Evolutionary conservation across 1,284 basidiomycete genomes (phyloP).

Genomic region (Phellopilus nigrolimitatus): DNA sequence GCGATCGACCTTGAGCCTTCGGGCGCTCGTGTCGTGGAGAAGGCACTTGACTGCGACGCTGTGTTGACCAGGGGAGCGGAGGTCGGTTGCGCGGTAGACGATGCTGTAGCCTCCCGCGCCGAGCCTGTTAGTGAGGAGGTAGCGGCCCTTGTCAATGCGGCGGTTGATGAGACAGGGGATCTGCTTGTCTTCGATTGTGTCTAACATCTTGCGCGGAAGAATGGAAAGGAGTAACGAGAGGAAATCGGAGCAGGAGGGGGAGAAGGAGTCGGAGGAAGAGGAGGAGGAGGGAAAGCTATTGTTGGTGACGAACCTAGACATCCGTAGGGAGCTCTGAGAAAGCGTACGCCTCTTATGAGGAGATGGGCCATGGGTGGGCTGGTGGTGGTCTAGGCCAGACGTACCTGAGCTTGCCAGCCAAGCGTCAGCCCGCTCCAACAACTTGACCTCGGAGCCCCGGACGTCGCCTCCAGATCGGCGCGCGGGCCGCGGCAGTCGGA

Average conservation of each 20-base stretch:
- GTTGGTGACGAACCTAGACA: too few species aligned
- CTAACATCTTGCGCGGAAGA: slow-evolving; percentile 7
- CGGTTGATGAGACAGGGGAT: slow-evolving; percentile 16
- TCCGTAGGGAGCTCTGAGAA: too few species aligned
- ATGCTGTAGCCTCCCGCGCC: slow-evolving; percentile 67
- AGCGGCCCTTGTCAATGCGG: slow-evolving; percentile 34
- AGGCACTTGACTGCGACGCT: slow-evolving; percentile 62
- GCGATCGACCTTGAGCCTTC: slow-evolving; percentile 49
- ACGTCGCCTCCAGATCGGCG: too few species aligned
- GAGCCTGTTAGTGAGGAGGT: slow-evolving; percentile 47
- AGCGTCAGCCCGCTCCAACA: too few species aligned
- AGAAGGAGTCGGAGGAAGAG: not conserved
- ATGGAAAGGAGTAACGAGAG: too few species aligned
- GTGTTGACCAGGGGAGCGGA: slow-evolving; percentile 23
- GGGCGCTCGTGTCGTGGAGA: slow-evolving; percentile 47
- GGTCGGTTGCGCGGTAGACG: slow-evolving; percentile 55
- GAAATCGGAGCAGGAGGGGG: not conserved
- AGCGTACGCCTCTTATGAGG: too few species aligned
- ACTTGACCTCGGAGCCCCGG: too few species aligned
- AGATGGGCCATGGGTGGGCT: too few species aligned
- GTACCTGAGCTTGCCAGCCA: too few species aligned
- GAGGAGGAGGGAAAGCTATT: too few species aligned
- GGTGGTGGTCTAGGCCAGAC: too few species aligned
- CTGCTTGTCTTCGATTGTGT: slow-evolving; percentile 12
- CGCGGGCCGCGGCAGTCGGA: too few species aligned